phyloP scores from a whole-genome alignment of 805 yeast genomes.

The Candida coquimbonensis region DNA sequence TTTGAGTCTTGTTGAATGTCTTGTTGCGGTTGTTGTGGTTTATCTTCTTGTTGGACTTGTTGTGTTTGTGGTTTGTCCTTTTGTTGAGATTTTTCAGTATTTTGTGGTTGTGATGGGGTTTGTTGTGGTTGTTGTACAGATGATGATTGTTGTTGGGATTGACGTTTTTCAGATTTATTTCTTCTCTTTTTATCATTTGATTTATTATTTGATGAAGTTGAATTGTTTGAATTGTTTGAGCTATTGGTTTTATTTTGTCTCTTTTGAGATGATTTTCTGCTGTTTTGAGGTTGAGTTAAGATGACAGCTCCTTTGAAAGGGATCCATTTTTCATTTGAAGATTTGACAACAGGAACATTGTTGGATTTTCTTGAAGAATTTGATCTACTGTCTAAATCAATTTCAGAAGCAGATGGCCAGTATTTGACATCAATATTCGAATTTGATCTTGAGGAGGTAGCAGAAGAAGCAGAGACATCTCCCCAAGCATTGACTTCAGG shows the following conservation, averaged over 20 bases:
- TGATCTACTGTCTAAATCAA: constrained; percentile 6
- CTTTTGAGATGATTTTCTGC: constrained; percentile 15
- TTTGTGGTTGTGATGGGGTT: constrained; percentile 1
- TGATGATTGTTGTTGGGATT: constrained; percentile 4
- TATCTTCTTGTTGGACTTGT: constrained; percentile 7
- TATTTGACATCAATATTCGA: constrained; percentile 23
- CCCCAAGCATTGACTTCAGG: constrained; percentile 63
- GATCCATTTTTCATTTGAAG: constrained; percentile 57
- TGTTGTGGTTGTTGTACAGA: constrained; percentile 2
- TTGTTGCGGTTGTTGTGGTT: constrained; percentile 2
- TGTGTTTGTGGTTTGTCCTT: constrained; percentile 2
- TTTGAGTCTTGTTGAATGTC: not conserved
- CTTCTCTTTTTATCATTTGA: constrained; percentile 21
- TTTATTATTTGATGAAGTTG: constrained; percentile 1
- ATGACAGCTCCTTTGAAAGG: constrained; percentile 58
- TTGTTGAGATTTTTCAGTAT: constrained; percentile 2
- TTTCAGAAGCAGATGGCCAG: constrained; percentile 32
- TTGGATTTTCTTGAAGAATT: constrained; percentile 7
- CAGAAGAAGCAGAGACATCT: constrained; percentile 21
- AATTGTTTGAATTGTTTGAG: constrained; percentile 2
- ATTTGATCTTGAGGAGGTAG: constrained; percentile 21
- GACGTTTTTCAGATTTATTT: constrained; percentile 19
- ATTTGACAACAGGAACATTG: constrained; percentile 9
- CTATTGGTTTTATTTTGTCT: constrained; percentile 13
- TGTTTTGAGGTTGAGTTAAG: constrained; percentile 22